phyloP scores from a whole-genome alignment of 345 rosid genomes.

The Pseudoturritis turrita region DNA sequence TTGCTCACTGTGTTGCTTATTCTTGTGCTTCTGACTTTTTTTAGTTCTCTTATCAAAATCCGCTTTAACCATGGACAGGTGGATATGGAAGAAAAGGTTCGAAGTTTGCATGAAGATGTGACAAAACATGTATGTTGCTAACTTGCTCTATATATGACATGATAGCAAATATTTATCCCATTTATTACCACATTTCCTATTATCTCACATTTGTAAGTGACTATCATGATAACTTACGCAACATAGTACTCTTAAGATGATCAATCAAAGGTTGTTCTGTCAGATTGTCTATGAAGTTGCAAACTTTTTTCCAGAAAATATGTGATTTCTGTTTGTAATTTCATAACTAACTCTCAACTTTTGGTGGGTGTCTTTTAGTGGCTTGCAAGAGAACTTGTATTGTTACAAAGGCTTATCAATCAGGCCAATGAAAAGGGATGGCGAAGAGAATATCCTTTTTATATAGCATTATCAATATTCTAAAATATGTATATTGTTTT shows the following conservation, averaged over 20 bases:
- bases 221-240: background rate
- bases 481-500: background rate
- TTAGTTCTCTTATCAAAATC: slow-evolving; percentile 1
- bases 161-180: background rate
- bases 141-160: background rate
- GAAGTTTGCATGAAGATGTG: slow-evolving; percentile 58
- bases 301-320: background rate
- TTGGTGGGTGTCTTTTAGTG: slow-evolving; percentile 45
- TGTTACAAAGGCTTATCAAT: slow-evolving; percentile 52
- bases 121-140: slow-evolving; percentile 66
- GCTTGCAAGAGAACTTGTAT: slow-evolving; percentile 56
- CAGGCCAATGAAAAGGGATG: slow-evolving; percentile 82
- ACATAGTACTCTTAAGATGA: background rate
- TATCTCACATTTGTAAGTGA: background rate
- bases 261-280: background rate
- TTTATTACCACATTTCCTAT: background rate
- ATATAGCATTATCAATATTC: background rate
- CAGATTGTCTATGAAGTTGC: background rate
- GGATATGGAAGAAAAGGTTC: slow-evolving; percentile 63
- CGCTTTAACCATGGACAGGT: slow-evolving; percentile 39
- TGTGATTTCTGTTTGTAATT: background rate
- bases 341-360: slow-evolving; percentile 1
- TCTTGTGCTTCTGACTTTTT: background rate
- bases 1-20: background rate
- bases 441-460: slow-evolving; percentile 88